These are phyloP conservation scores for Fabrea salina DNA, from an alignment of 169 alveolate genomes.

Conservation along the genomic window DNA sequence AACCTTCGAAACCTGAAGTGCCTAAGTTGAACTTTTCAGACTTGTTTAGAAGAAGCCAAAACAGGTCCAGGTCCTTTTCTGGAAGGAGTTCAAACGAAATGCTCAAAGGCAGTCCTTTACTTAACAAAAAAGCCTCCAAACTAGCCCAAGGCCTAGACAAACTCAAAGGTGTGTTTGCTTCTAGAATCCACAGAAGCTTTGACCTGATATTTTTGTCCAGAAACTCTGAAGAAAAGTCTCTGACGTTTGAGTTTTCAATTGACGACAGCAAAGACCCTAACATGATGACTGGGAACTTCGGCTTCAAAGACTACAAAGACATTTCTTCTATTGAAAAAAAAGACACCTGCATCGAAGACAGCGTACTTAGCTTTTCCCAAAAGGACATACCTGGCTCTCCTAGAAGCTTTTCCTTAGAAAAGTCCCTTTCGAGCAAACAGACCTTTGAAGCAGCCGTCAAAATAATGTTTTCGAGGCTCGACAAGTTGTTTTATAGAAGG, in stretches of 20 bases:
- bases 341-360: background rate
- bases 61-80: too few relatives aligned
- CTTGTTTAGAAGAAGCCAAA: background rate
- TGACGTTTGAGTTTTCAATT: slow-evolving; percentile 3
- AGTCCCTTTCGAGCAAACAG: background rate
- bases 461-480: slow-evolving; percentile 19
- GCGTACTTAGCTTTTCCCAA: too few relatives aligned
- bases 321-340: background rate
- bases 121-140: background rate
- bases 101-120: background rate
- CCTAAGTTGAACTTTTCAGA: too few relatives aligned
- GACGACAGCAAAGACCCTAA: slow-evolving; percentile 10
- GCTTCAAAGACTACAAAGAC: background rate
- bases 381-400: background rate
- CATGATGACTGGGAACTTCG: slow-evolving; percentile 8
- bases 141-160: background rate
- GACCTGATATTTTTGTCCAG: slow-evolving; percentile 11
- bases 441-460: background rate
- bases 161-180: background rate
- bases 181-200: background rate
- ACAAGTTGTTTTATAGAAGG: slow-evolving; percentile 21
- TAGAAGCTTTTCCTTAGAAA: too few relatives aligned
- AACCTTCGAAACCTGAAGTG: too few relatives aligned
- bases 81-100: background rate
- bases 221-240: background rate